These are phyloP conservation scores for Fraxinus sp. DNA, from an alignment of 305 asterid species.

Conservation along the genomic window DNA sequence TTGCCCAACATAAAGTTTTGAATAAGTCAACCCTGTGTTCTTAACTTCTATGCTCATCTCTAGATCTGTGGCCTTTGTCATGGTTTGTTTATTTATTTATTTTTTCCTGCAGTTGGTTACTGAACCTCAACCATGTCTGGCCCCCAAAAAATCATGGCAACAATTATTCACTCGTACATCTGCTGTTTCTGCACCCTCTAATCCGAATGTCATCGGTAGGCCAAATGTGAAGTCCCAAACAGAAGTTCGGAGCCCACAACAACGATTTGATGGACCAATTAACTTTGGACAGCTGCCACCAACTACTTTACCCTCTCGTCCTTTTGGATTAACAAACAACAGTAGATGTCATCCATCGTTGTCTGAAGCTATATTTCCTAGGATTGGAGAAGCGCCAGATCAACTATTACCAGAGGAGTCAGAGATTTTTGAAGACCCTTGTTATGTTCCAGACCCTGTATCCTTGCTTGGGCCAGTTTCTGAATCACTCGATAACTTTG, in stretches of 20 bases:
- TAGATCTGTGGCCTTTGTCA: constrained; percentile 7
- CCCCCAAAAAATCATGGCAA: constrained; percentile 94
- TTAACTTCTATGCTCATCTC: constrained; percentile 17
- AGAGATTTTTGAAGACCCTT: constrained; percentile 90
- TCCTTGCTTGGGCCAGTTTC: constrained; percentile 96
- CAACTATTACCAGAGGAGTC: constrained; percentile 75
- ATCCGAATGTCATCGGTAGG: constrained; percentile 64
- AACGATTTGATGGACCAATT: constrained; percentile 60
- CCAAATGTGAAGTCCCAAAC: constrained; percentile 55
- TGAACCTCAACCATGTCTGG: constrained; percentile 62
- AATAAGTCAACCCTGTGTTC: not conserved
- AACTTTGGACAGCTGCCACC: constrained; percentile 67
- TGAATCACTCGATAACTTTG: constrained; percentile 88
- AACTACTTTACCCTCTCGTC: constrained; percentile 47
- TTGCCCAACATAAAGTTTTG: not conserved
- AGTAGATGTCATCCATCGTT: constrained; percentile 44
- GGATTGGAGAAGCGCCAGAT: constrained; percentile 47
- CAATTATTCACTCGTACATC: constrained; percentile 85
- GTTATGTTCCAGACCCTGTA: constrained; percentile 88
- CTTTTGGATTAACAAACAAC: constrained; percentile 52
- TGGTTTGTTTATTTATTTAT: not conserved
- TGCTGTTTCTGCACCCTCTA: constrained; percentile 52
- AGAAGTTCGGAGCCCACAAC: constrained; percentile 61
- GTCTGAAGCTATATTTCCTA: constrained; percentile 55
- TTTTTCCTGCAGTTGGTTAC: constrained; percentile 56